Conservation (phyloP, 176 grass and related monocot species). For the Carex pumila region DNA sequence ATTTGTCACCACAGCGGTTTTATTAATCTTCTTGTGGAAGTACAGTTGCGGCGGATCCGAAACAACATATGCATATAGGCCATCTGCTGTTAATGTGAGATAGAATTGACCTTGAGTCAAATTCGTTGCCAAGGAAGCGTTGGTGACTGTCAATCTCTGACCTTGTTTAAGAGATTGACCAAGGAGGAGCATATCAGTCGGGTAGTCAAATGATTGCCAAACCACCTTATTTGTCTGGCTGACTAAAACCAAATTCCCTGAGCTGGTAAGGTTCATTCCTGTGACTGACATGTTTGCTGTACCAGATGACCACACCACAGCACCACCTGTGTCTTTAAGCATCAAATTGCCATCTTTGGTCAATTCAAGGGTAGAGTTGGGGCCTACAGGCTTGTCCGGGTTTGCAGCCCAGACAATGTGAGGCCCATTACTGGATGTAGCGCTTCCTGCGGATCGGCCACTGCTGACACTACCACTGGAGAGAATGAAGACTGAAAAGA, state of each 20-base stretch:
- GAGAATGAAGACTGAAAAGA: slow-evolving; percentile 24
- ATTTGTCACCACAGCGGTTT: neutral
- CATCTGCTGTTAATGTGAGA: slow-evolving; percentile 7
- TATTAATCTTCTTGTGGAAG: slow-evolving; percentile 18
- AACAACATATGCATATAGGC: slow-evolving; percentile 12
- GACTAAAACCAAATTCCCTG: slow-evolving; percentile 13
- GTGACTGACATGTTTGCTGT: slow-evolving; percentile 17
- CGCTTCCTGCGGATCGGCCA: neutral
- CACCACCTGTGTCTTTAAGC: neutral
- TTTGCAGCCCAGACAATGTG: slow-evolving; percentile 19
- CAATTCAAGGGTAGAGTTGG: slow-evolving; percentile 10
- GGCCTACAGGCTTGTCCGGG: neutral
- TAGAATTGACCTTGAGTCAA: slow-evolving; percentile 20
- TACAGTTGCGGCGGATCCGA: neutral
- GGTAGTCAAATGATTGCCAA: slow-evolving; percentile 19
- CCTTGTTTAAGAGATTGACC: slow-evolving; percentile 17
- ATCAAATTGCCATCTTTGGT: slow-evolving; percentile 14
- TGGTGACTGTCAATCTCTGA: neutral
- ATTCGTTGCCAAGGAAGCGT: neutral
- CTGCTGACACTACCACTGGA: slow-evolving; percentile 15
- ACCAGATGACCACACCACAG: neutral
- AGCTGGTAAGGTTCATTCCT: neutral
- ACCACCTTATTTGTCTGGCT: neutral
- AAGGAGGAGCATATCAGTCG: slow-evolving; percentile 5
- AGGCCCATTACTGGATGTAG: slow-evolving; percentile 3